A percentile compares a stretch with the other conserved stretches of the same genome.
Conservation (phyloP, 2,329 filamentous ascomycete species). For the Diplodia seriata region DNA sequence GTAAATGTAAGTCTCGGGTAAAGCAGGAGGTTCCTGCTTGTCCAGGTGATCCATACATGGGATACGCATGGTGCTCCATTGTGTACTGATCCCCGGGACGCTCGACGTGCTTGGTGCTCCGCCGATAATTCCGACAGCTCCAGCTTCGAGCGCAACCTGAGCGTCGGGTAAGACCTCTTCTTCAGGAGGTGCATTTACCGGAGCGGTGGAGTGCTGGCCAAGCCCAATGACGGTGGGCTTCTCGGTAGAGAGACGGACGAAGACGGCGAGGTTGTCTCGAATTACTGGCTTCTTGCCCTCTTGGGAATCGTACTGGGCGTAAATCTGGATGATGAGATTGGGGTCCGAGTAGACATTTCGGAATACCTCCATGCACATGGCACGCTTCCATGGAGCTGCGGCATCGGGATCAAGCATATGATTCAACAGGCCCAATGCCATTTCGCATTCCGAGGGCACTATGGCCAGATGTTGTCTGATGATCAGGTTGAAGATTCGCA, state of each 20-base stretch:
- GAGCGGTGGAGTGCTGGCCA: constrained; percentile 85
- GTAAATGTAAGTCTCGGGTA: constrained; percentile 95
- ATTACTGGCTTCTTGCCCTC: constrained; percentile 77
- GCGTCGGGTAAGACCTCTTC: constrained; percentile 69
- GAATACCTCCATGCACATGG: constrained; percentile 90
- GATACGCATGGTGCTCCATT: constrained; percentile 88
- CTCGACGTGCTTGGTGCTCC: constrained; percentile 66
- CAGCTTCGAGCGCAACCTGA: constrained; percentile 87
- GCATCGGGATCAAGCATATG: constrained; percentile 86
- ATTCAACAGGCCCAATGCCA: constrained; percentile 80
- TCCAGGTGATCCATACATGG: constrained; percentile 94
- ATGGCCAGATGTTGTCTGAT: constrained; percentile 78
- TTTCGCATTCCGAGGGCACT: constrained; percentile 79
- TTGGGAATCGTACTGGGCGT: constrained; percentile 76
- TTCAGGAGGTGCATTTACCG: constrained; percentile 63
- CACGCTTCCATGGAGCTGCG: constrained; percentile 81
- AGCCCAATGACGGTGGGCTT: constrained; percentile 89
- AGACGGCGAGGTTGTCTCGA: constrained; percentile 80
- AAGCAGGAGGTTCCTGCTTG: constrained; percentile 80
- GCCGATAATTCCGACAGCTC: constrained; percentile 85
- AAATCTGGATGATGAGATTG: constrained; percentile 78
- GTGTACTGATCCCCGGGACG: constrained; percentile 78
- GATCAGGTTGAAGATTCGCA: constrained; percentile 82
- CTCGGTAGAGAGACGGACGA: constrained; percentile 92
- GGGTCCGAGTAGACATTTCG: constrained; percentile 84